These are phyloP conservation scores for Boechera stricta DNA, from an alignment of 345 rosid genomes.

Conservation along the genomic window DNA sequence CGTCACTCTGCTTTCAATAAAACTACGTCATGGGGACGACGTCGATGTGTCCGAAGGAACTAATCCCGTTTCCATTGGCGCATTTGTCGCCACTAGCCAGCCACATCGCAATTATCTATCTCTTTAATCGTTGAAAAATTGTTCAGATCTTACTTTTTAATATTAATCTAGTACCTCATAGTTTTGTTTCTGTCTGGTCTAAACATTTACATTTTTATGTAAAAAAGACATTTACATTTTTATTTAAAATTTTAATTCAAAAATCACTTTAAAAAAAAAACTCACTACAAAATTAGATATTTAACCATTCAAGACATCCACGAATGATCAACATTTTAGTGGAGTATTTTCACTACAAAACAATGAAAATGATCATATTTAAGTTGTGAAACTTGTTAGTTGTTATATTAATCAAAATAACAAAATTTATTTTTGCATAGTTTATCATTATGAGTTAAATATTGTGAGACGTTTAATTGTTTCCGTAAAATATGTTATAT, in stretches of 20 bases:
- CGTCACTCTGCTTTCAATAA: not conserved
- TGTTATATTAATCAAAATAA: not conserved
- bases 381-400: not conserved
- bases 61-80: not conserved
- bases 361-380: not conserved
- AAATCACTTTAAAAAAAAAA: not conserved
- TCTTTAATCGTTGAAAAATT: not conserved
- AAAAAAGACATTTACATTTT: too few relatives aligned
- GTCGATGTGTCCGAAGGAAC: not conserved
- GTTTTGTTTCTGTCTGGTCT: not conserved
- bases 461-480: not conserved
- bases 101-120: not conserved
- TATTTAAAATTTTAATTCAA: too few relatives aligned
- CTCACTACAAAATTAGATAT: not conserved
- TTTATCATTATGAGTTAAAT: not conserved
- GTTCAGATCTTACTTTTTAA: not conserved
- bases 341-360: not conserved
- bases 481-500: too few relatives aligned
- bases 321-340: not conserved
- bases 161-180: not conserved
- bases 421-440: not conserved
- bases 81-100: conserved; percentile 8
- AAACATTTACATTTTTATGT: not conserved
- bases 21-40: conserved; percentile 27
- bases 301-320: not conserved